Evolutionary conservation across 202 grass and related monocot genomes (phyloP), one percentile per base, ranked within the genome.

Genomic region (Panicum hallii): DNA sequence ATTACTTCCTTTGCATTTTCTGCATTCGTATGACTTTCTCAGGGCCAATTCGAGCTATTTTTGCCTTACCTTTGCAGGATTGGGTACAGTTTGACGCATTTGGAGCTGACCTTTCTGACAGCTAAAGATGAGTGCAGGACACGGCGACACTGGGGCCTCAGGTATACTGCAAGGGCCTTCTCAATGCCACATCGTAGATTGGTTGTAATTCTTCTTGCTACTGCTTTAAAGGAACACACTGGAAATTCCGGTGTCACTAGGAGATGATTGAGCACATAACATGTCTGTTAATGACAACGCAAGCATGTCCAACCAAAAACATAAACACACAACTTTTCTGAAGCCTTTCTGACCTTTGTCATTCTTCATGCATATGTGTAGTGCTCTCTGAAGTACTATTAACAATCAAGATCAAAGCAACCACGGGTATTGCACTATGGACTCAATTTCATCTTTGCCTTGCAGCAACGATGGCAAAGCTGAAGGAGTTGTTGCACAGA

Each of bases 391-490:
- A 34, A 78, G 17, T 48, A 46, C 4, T 81, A 20, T 43, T 61
- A 5, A 23, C 66, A 50, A 8, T 54, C 52, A 34, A 63, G n/a
- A 52, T 73, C 23, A 30, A 3, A 16, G n/a, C 3, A 42, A 20
- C 10, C 5, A 36, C 13, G 11, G 19, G 1, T 49, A 40, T 72
- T 77, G 14, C 17, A 40, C 20, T 40, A 38, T 56, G 40, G 36
- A 23, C 50, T 83, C 49, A 79, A 43, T 43, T 23, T 43, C 38
- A 79, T 16, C 4, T 70, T 87, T 50, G 67, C 57, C 38, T 71
- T 75, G 79, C 79, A 97, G 94, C 13, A 76, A 97, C 79, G 46
- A 93, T 83, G 86, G 60, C 67, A 50, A 97, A 87, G 62, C 42
- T 97, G 44, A 89, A 90, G 72, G 80, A 87, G 36, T 83, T 94